A percentile compares a stretch with the other conserved stretches of the same genome.
Evolutionary conservation across 805 yeast genomes (phyloP).

Genomic region (Grigorovia humatica): DNA sequence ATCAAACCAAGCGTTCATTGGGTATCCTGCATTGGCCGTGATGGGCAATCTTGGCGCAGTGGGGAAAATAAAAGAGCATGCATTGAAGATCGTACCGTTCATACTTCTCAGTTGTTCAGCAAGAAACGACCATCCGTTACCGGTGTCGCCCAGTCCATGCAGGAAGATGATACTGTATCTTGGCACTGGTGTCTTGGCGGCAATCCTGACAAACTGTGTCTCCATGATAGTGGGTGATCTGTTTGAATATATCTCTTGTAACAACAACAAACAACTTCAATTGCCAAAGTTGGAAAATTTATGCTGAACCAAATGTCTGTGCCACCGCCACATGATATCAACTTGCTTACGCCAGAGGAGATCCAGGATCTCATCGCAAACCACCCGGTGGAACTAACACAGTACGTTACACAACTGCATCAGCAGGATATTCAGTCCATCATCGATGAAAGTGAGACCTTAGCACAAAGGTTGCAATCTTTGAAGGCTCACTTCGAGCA

Average conservation of each 20-base stretch:
- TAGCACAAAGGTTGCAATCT: conserved; percentile 6
- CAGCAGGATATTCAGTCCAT: conserved; percentile 6
- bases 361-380: conserved; percentile 12
- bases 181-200: conserved; percentile 30
- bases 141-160: conserved; percentile 91
- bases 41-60: conserved; percentile 73
- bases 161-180: conserved; percentile 62
- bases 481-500: conserved; percentile 16
- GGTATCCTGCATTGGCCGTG: conserved; percentile 52
- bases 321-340: conserved; percentile 17
- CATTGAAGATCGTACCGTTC: conserved; percentile 35
- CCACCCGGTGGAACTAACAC: conserved; percentile 10
- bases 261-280: not conserved
- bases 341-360: conserved; percentile 18
- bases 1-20: conserved; percentile 85
- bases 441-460: conserved; percentile 5
- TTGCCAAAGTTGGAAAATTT: not conserved
- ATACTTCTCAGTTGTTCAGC: conserved; percentile 46
- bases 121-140: conserved; percentile 80
- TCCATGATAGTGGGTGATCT: too few relatives aligned
- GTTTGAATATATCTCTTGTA: not conserved
- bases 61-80: conserved; percentile 74
- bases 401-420: conserved; percentile 19
- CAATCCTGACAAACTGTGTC: conserved; percentile 22
- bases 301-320: not conserved